Percentiles rank a stretch among this genome's conserved stretches.
These are phyloP conservation scores for Fonsecaea pedrosoi DNA, from an alignment of 2,329 filamentous ascomycete species.

Conservation along the genomic window DNA sequence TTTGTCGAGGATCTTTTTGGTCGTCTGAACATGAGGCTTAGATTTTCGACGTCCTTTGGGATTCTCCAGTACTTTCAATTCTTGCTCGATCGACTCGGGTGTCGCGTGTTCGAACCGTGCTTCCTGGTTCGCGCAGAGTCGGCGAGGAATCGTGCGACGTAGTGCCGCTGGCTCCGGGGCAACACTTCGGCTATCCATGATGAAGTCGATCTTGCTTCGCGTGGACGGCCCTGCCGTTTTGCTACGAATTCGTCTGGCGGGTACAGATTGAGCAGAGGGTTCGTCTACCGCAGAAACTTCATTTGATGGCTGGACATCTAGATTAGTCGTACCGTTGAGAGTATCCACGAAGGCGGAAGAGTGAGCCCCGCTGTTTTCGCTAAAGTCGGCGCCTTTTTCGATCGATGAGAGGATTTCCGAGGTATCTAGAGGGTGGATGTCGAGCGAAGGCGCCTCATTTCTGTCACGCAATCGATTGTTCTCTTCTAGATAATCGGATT, in stretches of 20 bases:
- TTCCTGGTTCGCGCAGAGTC: constrained; percentile 2
- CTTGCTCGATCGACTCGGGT: constrained; percentile 18
- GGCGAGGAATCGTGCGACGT: constrained; percentile 16
- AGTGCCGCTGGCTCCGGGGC: constrained; percentile 25
- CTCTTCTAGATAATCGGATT: background rate
- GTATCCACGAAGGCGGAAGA: background rate
- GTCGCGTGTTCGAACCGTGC: constrained; percentile 15
- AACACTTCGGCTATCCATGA: constrained; percentile 18
- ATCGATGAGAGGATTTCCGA: constrained; percentile 4
- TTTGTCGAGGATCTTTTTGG: constrained; percentile 22
- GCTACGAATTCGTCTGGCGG: constrained; percentile 16
- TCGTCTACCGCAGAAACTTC: constrained; percentile 4
- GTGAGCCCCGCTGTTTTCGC: constrained; percentile 24
- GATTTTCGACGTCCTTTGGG: constrained; percentile 12
- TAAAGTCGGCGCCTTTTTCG: constrained; percentile 29
- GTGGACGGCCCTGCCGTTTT: constrained; percentile 4
- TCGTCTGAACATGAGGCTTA: constrained; percentile 21
- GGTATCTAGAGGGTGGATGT: background rate
- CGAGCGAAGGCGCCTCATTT: background rate
- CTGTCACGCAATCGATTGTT: background rate
- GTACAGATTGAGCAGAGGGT: constrained; percentile 9
- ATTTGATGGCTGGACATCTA: no score
- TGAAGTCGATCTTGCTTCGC: constrained; percentile 3
- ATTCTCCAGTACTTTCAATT: constrained; percentile 1
- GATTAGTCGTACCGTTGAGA: background rate